These are phyloP conservation scores for Xylariaceae sp. DNA, from an alignment of 2,329 filamentous ascomycete genomes.

Conservation along the genomic window DNA sequence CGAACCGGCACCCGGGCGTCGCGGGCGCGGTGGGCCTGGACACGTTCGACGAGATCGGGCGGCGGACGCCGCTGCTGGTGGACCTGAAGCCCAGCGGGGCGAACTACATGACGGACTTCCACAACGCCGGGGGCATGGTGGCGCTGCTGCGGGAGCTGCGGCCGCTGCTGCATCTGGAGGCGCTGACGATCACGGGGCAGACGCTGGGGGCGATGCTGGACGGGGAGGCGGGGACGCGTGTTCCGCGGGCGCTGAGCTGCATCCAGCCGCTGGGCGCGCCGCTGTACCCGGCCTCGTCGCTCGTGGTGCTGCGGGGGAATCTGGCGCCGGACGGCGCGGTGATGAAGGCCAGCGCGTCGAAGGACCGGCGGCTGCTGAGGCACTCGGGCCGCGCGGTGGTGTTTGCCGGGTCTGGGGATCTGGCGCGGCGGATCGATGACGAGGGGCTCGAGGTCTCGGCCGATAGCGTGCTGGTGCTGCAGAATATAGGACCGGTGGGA, in stretches of 20 bases:
- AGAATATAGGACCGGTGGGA: slow-evolving; percentile 85
- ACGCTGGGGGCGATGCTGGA: slow-evolving; percentile 78
- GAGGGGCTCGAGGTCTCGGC: slow-evolving; percentile 56
- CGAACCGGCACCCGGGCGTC: slow-evolving; percentile 65
- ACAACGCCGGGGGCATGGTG: slow-evolving; percentile 81
- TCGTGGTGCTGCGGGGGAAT: slow-evolving; percentile 80
- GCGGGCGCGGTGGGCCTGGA: slow-evolving; percentile 62
- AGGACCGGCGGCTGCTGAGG: slow-evolving; percentile 58
- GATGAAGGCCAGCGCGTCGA: slow-evolving; percentile 83
- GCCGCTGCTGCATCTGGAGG: slow-evolving; percentile 70
- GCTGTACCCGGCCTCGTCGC: slow-evolving; percentile 71
- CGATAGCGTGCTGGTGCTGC: slow-evolving; percentile 68
- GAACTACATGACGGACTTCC: slow-evolving; percentile 87
- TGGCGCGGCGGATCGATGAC: slow-evolving; percentile 59
- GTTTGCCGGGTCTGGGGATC: slow-evolving; percentile 73
- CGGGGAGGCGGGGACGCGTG: slow-evolving; percentile 56
- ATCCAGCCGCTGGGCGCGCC: slow-evolving; percentile 63
- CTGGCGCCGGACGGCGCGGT: slow-evolving; percentile 79
- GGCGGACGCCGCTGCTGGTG: slow-evolving; percentile 75
- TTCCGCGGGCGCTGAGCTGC: slow-evolving; percentile 32
- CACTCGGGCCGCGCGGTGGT: slow-evolving; percentile 50
- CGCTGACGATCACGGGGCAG: slow-evolving; percentile 77
- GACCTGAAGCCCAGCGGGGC: slow-evolving; percentile 83
- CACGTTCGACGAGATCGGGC: slow-evolving; percentile 73
- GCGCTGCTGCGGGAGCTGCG: slow-evolving; percentile 75